Evolutionary conservation across 805 yeast genomes (phyloP).

Genomic region (Cyberlindnera japonica): DNA sequence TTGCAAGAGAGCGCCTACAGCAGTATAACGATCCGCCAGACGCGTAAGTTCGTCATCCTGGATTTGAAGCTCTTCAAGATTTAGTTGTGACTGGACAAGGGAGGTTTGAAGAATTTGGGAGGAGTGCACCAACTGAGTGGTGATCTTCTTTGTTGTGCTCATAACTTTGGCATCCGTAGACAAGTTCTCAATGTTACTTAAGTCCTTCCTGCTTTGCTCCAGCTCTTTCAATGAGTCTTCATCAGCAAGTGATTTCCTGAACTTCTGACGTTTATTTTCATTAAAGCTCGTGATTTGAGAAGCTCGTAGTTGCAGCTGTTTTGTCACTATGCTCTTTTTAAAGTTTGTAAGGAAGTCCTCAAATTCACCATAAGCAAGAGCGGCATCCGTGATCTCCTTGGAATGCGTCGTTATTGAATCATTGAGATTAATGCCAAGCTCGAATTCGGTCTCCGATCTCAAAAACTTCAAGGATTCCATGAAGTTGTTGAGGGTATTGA

Average conservation of each 20-base stretch:
- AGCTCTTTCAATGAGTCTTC: slow-evolving; percentile 1
- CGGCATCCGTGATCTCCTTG: not conserved
- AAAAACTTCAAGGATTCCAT: slow-evolving; percentile 15
- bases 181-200: slow-evolving; percentile 3
- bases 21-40: slow-evolving; percentile 20
- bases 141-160: slow-evolving; percentile 26
- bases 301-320: slow-evolving; percentile 17
- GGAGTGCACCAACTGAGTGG: slow-evolving; percentile 23
- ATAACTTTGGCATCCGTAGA: slow-evolving; percentile 24
- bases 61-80: slow-evolving; percentile 24
- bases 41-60: slow-evolving; percentile 21
- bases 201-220: not conserved
- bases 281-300: slow-evolving; percentile 5
- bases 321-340: slow-evolving; percentile 15
- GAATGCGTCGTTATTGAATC: not conserved
- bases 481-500: slow-evolving; percentile 16
- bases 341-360: slow-evolving; percentile 20
- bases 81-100: slow-evolving; percentile 25
- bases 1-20: slow-evolving; percentile 19
- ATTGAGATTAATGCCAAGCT: slow-evolving; percentile 15
- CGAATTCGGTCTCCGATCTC: slow-evolving; percentile 18
- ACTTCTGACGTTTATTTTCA: slow-evolving; percentile 5
- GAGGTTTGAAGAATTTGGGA: slow-evolving; percentile 25
- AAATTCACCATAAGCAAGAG: slow-evolving; percentile 9
- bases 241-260: slow-evolving; percentile 1